A percentile compares a stretch with the other conserved stretches of the same genome.
Conservation (phyloP, 2,329 filamentous ascomycete species). For the Ilyonectria destructans region DNA sequence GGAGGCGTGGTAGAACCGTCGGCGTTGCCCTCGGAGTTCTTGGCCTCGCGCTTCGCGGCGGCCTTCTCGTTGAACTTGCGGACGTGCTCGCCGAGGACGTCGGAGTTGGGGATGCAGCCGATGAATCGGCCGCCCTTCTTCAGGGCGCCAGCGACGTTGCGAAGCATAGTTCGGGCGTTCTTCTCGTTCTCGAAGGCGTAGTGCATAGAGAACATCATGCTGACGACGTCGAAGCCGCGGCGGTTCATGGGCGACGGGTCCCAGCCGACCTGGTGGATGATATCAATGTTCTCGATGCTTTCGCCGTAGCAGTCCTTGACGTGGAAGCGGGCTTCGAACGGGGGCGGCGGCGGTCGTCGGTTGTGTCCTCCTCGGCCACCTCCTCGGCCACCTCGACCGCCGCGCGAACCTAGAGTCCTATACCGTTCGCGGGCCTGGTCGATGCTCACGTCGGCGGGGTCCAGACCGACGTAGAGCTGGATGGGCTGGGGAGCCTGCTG, state of each 20-base stretch:
- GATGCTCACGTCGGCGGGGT: constrained; percentile 94
- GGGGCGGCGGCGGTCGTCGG: constrained; percentile 65
- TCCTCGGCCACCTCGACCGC: constrained; percentile 69
- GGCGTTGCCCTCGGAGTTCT: constrained; percentile 37
- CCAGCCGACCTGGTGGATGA: constrained; percentile 90
- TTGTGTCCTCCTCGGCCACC: constrained; percentile 52
- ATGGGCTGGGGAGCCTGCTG: constrained; percentile 92
- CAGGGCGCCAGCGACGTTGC: constrained; percentile 90
- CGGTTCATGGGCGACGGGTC: constrained; percentile 81
- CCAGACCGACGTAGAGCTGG: constrained; percentile 93
- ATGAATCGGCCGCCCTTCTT: constrained; percentile 97
- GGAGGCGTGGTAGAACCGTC: constrained; percentile 46
- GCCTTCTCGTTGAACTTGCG: constrained; percentile 77
- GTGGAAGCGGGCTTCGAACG: constrained; percentile 91
- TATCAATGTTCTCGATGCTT: constrained; percentile 84
- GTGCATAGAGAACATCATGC: constrained; percentile 99
- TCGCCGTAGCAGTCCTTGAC: constrained; percentile 95
- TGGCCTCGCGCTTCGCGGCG: constrained; percentile 55
- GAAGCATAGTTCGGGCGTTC: constrained; percentile 92
- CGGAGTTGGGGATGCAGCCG: constrained; percentile 96
- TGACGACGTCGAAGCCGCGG: constrained; percentile 94
- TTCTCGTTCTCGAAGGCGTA: constrained; percentile 96
- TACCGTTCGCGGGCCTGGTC: constrained; percentile 92
- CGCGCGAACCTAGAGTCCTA: constrained; percentile 77
- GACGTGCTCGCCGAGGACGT: constrained; percentile 88